Conservation (phyloP, 1,139 yeast species). For the Hyphopichia khmerensis region DNA sequence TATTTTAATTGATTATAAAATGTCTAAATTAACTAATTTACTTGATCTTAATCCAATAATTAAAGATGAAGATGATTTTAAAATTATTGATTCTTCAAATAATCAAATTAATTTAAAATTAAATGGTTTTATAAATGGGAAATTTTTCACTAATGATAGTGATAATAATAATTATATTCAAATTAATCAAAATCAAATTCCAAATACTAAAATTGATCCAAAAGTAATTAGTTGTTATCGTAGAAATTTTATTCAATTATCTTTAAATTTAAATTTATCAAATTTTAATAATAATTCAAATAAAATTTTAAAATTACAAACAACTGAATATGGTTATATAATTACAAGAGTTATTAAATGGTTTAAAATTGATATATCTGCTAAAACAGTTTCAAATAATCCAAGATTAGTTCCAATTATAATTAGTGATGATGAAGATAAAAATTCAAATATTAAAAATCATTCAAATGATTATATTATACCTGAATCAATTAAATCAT, state of each 20-base stretch:
- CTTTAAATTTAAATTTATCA: constrained; percentile 33
- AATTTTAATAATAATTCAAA: constrained; percentile 24
- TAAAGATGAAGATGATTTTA: constrained; percentile 18
- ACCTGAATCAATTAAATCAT: constrained; percentile 7
- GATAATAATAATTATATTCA: constrained; percentile 39
- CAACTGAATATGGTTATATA: constrained; percentile 36
- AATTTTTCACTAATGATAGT: constrained; percentile 42
- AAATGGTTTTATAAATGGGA: constrained; percentile 42
- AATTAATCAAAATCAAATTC: constrained; percentile 1
- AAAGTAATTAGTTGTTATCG: constrained; percentile 47
- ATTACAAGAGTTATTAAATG: constrained; percentile 38
- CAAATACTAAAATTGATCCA: constrained; percentile 23
- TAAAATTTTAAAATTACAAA: constrained; percentile 32
- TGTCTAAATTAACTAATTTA: constrained; percentile 25
- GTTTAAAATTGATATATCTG: constrained; percentile 40
- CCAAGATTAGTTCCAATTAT: constrained; percentile 31
- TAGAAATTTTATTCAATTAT: constrained; percentile 43
- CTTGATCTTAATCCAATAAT: constrained; percentile 29
- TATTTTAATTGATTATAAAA: constrained; percentile 24
- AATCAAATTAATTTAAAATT: constrained; percentile 24
- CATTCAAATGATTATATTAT: constrained; percentile 12
- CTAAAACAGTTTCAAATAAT: constrained; percentile 32
- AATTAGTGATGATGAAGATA: constrained; percentile 20
- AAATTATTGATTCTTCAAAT: constrained; percentile 30
- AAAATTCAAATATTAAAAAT: constrained; percentile 9